These are phyloP conservation scores for Centrapalus pauciflorus DNA, from an alignment of 129 eudicot species.

Conservation along the genomic window DNA sequence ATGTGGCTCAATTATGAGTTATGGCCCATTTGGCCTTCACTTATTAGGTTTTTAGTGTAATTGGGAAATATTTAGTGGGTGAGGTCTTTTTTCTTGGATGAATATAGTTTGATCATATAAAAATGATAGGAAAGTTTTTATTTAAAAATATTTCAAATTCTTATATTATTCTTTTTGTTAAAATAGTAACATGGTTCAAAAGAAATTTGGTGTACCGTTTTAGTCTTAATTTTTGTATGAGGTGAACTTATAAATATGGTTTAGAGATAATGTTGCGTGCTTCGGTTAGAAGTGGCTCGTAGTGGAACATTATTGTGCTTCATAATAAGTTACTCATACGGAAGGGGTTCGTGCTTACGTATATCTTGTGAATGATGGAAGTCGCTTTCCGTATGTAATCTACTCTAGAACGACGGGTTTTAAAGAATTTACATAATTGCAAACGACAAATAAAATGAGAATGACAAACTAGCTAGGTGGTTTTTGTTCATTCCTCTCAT, in stretches of 20 bases:
- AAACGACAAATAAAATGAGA: constrained; percentile 18
- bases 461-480: constrained; percentile 11
- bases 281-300: not conserved
- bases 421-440: constrained; percentile 2
- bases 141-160: not conserved
- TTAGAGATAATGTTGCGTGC: not conserved
- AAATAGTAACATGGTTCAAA: too few relatives aligned
- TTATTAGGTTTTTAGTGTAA: constrained; percentile 10
- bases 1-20: constrained; percentile 29
- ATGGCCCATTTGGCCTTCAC: constrained; percentile 12
- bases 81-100: not conserved
- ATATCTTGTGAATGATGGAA: not conserved
- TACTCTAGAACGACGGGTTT: not conserved
- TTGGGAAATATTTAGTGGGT: constrained; percentile 6
- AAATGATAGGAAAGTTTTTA: not conserved
- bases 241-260: not conserved
- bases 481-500: constrained; percentile 16
- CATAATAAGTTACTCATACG: not conserved
- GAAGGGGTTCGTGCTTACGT: constrained; percentile 13
- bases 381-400: constrained; percentile 17
- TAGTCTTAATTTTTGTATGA: not conserved
- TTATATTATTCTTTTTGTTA: not conserved
- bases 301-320: constrained; percentile 1
- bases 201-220: not conserved
- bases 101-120: not conserved